Evolutionary conservation across 2,329 filamentous ascomycete species (phyloP).

Genomic region (Talaromyces pinophilus): DNA sequence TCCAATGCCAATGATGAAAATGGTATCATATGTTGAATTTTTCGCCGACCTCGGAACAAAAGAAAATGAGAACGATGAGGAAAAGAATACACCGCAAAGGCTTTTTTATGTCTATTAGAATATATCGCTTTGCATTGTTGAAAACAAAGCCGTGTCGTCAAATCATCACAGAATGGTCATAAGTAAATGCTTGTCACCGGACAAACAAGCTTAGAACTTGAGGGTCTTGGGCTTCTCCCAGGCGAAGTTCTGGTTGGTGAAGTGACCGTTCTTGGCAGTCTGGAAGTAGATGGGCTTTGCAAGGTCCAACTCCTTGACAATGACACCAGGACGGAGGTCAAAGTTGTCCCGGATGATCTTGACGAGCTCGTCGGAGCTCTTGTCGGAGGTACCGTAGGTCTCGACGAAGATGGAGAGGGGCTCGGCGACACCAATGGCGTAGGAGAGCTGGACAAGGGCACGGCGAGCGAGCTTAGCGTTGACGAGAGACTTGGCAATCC

Average conservation of each 20-base stretch:
- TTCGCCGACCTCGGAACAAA: slow-evolving; percentile 41
- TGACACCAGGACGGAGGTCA: slow-evolving; percentile 95
- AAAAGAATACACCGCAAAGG: slow-evolving; percentile 28
- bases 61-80: slow-evolving; percentile 44
- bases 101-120: slow-evolving; percentile 39
- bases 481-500: slow-evolving; percentile 98
- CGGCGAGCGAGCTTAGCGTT: slow-evolving; percentile 85
- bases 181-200: slow-evolving; percentile 1
- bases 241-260: slow-evolving; percentile 95
- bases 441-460: slow-evolving; percentile 94
- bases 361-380: slow-evolving; percentile 89
- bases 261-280: slow-evolving; percentile 99
- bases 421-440: slow-evolving; percentile 98
- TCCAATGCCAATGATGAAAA: slow-evolving; percentile 45
- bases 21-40: slow-evolving; percentile 53
- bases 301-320: slow-evolving; percentile 94
- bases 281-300: slow-evolving; percentile 96
- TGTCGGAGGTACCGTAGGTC: slow-evolving; percentile 90
- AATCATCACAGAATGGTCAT: slow-evolving; percentile 40
- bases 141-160: slow-evolving; percentile 52
- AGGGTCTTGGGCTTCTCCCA: slow-evolving; percentile 99
- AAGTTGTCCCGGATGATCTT: slow-evolving; percentile 95
- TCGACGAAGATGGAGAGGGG: slow-evolving; percentile 98
- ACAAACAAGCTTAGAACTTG: slow-evolving; percentile 68
- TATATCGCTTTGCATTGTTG: slow-evolving; percentile 52